These are phyloP conservation scores for Alternaria ethzedia DNA, from an alignment of 2,329 filamentous ascomycete species.

Conservation along the genomic window DNA sequence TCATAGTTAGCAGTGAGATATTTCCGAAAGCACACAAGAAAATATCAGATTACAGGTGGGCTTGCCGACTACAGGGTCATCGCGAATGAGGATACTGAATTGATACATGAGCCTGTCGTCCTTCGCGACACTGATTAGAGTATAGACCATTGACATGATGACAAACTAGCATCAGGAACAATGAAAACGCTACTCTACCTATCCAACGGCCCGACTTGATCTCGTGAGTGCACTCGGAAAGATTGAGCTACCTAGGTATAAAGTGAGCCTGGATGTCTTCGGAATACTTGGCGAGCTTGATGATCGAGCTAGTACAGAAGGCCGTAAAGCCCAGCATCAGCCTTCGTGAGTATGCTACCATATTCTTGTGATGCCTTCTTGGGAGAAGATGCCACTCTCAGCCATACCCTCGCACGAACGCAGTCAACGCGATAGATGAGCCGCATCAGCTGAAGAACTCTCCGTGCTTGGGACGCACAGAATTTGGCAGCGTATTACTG, in stretches of 20 bases:
- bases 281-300: background rate
- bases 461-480: background rate
- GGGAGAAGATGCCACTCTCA: background rate
- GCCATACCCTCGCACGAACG: fast-evolving
- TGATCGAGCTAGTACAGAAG: background rate
- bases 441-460: background rate
- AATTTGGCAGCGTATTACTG: background rate
- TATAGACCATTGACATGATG: background rate
- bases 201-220: background rate
- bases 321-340: background rate
- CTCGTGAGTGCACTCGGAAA: background rate
- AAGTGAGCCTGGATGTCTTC: background rate
- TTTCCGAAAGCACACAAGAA: background rate
- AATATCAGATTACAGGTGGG: background rate
- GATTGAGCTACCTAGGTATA: background rate
- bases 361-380: background rate
- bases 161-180: background rate
- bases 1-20: background rate
- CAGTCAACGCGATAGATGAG: background rate
- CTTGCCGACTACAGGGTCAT: background rate
- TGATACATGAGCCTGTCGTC: background rate
- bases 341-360: background rate
- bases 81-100: background rate
- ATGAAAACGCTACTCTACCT: background rate
- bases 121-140: background rate